Evolutionary conservation across 768 basidiomycete species (phyloP), one percentile per base, ranked within the genome.

Genomic region (Podaxis sp.): DNA sequence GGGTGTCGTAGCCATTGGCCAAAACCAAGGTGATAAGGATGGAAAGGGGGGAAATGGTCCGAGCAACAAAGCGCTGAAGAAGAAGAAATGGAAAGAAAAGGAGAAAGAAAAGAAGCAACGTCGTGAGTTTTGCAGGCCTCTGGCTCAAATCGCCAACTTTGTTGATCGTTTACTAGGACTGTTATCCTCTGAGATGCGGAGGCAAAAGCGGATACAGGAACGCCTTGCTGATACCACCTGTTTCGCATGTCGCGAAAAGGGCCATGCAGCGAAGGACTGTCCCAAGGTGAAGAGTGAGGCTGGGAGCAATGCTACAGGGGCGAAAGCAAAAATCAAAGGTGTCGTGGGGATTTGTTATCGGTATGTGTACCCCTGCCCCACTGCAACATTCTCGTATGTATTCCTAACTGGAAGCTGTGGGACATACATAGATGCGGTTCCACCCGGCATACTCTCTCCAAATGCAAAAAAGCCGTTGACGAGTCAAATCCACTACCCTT

Each of bases 231-330:
- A 77, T 2, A 94, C 88, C 1, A 86, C 83, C 5, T 97, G 95
- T 71, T 96, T 94, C 73, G 90, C 89, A 2, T 98, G 95, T 76
- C 83, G 95, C 56, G 80, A 87, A 68, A 85, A 80, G 64, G 95
- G 95, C 0, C 95, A 98, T 69, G 79, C 89, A 1, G 94, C 94
- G 2, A 87, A 80, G 71, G 85, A 94, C 61, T 98, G 95, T 70
- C 90, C 91, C 0, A 83, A 77, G 15, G 67, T 75, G 11, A 68
- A 72, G 59, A 68, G 66, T 50, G 55, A 65, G 1, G 66, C 19
- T 13, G 57, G 63, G 2, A 67, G 13, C 9, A 65, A 55, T 6
- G 68, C 64, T 33, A 64, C 64, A 56, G 40, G 65, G 38, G 63
- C 53, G 25, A 59, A 68, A 47, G 40, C 29, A 24, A 61, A 70